Conservation (phyloP, 2,329 filamentous ascomycete genomes). For the Ceratocystis variospora region DNA sequence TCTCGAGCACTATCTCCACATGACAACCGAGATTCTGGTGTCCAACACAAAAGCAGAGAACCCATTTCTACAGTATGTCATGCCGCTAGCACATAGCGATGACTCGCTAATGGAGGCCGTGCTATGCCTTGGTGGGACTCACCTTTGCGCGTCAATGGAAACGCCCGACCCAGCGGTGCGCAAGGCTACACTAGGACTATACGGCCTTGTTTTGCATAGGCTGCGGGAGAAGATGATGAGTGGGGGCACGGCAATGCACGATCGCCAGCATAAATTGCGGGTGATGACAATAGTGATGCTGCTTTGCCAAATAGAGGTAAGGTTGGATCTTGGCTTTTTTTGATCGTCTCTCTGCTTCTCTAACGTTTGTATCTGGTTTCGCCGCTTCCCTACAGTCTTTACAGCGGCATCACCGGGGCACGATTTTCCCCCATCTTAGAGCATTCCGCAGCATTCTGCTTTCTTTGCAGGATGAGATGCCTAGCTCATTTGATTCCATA, state of each 20-base stretch:
- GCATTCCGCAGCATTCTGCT: slow-evolving; percentile 16
- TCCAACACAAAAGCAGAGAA: slow-evolving; percentile 18
- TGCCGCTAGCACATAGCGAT: slow-evolving; percentile 17
- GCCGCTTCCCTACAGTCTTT: slow-evolving; percentile 9
- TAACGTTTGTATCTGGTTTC: background rate
- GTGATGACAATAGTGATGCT: slow-evolving; percentile 19
- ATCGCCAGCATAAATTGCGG: slow-evolving; percentile 15
- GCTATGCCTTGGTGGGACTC: slow-evolving; percentile 16
- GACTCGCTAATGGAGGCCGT: slow-evolving; percentile 18
- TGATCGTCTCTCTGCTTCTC: background rate
- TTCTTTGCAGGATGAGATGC: slow-evolving; percentile 18
- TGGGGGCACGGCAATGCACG: background rate
- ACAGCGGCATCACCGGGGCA: slow-evolving; percentile 17
- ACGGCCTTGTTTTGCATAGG: slow-evolving; percentile 14
- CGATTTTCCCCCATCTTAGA: slow-evolving; percentile 17
- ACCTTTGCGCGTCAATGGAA: slow-evolving; percentile 18
- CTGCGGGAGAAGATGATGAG: slow-evolving; percentile 17
- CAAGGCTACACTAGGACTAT: slow-evolving; percentile 14
- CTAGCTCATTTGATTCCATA: slow-evolving; percentile 15
- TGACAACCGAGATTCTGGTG: slow-evolving; percentile 18
- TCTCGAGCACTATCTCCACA: slow-evolving; percentile 18
- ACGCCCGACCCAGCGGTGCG: slow-evolving; percentile 13
- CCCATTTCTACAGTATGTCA: slow-evolving; percentile 18
- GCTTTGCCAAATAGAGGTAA: slow-evolving; percentile 18
- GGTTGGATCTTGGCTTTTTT: background rate